A percentile compares a stretch with the other conserved stretches of the same genome.
Conservation (phyloP, 192 early-diverging fungal species). For the Radiomyces spectabilis region DNA sequence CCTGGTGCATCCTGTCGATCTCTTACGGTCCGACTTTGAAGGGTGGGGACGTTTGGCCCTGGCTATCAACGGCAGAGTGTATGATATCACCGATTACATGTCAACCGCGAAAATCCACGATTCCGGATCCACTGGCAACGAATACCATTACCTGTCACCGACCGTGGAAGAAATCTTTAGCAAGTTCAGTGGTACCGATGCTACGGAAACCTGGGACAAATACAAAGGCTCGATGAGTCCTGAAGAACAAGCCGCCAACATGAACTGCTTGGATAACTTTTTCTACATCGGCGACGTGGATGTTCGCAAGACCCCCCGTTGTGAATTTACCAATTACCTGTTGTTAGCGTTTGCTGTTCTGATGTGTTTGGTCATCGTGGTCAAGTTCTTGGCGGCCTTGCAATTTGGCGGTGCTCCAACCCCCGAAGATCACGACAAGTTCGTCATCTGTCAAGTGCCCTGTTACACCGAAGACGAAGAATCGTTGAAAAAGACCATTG, state of each 20-base stretch:
- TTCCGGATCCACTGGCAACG: conserved; percentile 32
- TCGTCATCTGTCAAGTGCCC: conserved; percentile 93
- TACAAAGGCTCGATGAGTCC: conserved; percentile 6
- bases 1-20: conserved; percentile 60
- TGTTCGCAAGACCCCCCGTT: conserved; percentile 42
- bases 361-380: conserved; percentile 63
- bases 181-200: conserved; percentile 39
- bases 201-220: conserved; percentile 34
- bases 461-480: conserved; percentile 95
- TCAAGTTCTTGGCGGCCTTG: conserved; percentile 75
- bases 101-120: conserved; percentile 31
- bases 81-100: conserved; percentile 61
- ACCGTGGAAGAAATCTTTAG: conserved; percentile 32
- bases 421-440: conserved; percentile 91
- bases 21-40: conserved; percentile 29
- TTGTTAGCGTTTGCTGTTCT: conserved; percentile 51
- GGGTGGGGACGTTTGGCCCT: conserved; percentile 42
- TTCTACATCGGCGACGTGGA: conserved; percentile 66
- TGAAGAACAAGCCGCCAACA: conserved; percentile 18
- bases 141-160: conserved; percentile 32
- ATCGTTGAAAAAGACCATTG: conserved; percentile 74
- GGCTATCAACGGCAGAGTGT: conserved; percentile 55
- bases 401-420: conserved; percentile 65
- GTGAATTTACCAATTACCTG: conserved; percentile 60
- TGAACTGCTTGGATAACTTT: conserved; percentile 55